Evolutionary conservation across 352 stramenopile species (phyloP).

Genomic region (Globisporangium viniferum): DNA sequence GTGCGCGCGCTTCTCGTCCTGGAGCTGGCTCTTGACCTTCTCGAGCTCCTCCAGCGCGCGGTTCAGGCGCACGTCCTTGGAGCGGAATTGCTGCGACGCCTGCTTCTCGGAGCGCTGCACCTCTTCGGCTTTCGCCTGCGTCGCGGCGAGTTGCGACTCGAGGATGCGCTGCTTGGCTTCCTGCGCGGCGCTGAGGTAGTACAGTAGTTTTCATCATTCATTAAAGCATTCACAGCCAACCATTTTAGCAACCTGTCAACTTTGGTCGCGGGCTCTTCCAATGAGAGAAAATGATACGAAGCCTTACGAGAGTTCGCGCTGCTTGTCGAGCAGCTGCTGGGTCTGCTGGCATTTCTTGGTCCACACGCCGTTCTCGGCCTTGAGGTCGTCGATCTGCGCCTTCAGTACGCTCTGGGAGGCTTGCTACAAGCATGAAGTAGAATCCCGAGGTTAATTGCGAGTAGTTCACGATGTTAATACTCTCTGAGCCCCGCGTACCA

Average conservation of each 20-base stretch:
- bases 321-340: constrained; percentile 70
- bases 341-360: constrained; percentile 65
- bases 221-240: neutral
- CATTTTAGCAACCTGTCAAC: neutral
- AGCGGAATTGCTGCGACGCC: constrained; percentile 62
- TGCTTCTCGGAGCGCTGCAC: constrained; percentile 59
- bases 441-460: neutral
- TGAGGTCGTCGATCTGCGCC: constrained; percentile 44
- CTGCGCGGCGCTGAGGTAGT: constrained; percentile 43
- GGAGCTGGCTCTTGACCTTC: constrained; percentile 61
- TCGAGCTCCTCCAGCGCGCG: constrained; percentile 74
- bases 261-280: neutral
- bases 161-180: constrained; percentile 72
- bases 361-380: constrained; percentile 38
- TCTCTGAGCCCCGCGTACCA: constrained; percentile 28
- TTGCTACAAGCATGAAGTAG: constrained; percentile 28
- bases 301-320: constrained; percentile 62
- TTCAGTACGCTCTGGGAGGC: constrained; percentile 29
- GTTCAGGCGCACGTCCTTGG: constrained; percentile 80
- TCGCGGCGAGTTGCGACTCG: constrained; percentile 53
- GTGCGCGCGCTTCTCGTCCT: constrained; percentile 53
- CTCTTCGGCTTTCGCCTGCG: constrained; percentile 50
- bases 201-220: neutral
- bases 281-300: neutral
- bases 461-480: neutral